Base-by-base conservation (phyloP, 768 basidiomycete genomes). In the Rhizopogon vesiculosus region DNA sequence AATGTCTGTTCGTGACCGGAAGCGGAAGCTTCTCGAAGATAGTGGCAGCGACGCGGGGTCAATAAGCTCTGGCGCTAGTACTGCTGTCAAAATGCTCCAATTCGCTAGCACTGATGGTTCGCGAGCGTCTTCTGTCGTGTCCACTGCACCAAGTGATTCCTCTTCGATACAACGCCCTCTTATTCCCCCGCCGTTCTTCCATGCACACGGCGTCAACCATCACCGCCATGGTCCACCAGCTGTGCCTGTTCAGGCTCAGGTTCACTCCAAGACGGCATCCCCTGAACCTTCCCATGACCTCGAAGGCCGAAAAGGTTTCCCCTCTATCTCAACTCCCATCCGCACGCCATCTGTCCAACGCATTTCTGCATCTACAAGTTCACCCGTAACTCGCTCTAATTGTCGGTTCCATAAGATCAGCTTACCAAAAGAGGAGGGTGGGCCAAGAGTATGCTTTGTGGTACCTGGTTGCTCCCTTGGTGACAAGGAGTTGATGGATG, bases 371-470 rank as follows among this genome's bases (percentile, higher is more conserved):
- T 63, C 51, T 39, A 61, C 68, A 12, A 75, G 69, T 53, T 77
- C 83, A 2, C 84, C 82, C 0, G 78, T 82, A 7, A 87, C 85
- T 15, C 80, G 87, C 5, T 87, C 87, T 3, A 78, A 87, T 52
- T 89, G 87, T 60, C 82, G 83, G 41, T 89, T 83, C 66, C 85
- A 84, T 63, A 82, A 78, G 56, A 84, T 89, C 62, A 84, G 83
- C 59, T 65, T 89, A 19, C 85, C 84, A 1, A 72, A 70, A 40
- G 78, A 79, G 53, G 81, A 83, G 52, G 72, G 74, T 31, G 77
- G 78, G 4, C 75, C 74, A 33, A 79, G 81, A 7, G 69, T 84
- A n/a, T 77, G 62, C 59, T 89, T 89, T 69, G 75, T 87, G 31
- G 83, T 87, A 5, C 87, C 87, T 0, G 85, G 85, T 1, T 89